A percentile compares a stretch with the other conserved stretches of the same genome.
phyloP scores from a whole-genome alignment of 2,329 filamentous ascomycete genomes.

The Aureobasidium sp. region DNA sequence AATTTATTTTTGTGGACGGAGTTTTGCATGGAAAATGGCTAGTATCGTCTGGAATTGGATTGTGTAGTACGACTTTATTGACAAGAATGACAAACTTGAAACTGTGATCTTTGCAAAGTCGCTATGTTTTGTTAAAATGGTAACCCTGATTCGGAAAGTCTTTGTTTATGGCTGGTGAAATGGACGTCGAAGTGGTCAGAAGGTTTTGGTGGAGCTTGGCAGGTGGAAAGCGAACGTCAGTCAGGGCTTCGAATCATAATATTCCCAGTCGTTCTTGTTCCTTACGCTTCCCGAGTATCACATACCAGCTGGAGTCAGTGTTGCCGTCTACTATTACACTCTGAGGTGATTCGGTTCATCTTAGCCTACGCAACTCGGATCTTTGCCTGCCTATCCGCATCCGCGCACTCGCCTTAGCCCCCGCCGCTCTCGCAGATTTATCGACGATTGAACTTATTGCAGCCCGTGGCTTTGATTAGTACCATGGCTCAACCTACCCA shows the following conservation, averaged over 20 bases:
- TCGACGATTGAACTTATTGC: conserved; percentile 6
- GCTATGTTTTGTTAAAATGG: background rate
- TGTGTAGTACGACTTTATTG: background rate
- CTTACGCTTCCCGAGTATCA: conserved; percentile 5
- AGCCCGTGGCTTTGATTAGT: conserved; percentile 50
- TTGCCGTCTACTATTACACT: conserved; percentile 10
- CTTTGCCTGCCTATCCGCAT: conserved; percentile 4
- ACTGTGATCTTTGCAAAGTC: background rate
- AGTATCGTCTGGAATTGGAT: background rate
- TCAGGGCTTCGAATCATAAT: background rate
- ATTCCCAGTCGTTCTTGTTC: background rate
- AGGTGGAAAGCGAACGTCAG: background rate
- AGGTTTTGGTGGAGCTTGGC: conserved; percentile 1
- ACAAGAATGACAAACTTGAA: background rate
- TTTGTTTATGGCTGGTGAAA: background rate
- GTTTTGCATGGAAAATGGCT: background rate
- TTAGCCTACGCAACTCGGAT: conserved; percentile 15
- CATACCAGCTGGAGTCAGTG: conserved; percentile 11
- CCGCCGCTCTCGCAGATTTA: conserved; percentile 1
- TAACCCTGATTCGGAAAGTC: background rate
- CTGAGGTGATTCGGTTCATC: conserved; percentile 15
- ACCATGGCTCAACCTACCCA: conserved; percentile 84
- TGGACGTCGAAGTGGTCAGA: background rate
- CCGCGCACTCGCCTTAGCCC: background rate
- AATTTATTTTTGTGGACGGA: background rate